phyloP scores from a whole-genome alignment of 2,329 filamentous ascomycete species.

The Botrytis porri region DNA sequence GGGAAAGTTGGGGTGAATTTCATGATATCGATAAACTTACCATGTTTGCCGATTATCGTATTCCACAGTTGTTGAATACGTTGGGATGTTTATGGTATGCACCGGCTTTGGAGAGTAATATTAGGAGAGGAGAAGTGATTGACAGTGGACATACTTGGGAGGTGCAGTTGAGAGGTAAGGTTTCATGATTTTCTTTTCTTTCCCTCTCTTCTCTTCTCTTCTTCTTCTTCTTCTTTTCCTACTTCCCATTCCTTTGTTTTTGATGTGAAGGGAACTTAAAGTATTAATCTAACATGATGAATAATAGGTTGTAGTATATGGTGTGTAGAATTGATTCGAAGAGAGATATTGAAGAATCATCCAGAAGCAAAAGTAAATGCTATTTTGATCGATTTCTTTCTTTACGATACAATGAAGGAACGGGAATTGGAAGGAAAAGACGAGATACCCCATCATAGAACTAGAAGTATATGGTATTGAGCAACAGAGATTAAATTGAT shows the following conservation, averaged over 20 bases:
- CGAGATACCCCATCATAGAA: constrained; percentile 78
- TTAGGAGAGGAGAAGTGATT: constrained; percentile 63
- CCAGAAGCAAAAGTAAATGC: constrained; percentile 76
- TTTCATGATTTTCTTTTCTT: background rate
- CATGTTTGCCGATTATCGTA: constrained; percentile 97
- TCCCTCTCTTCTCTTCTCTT: too few relatives aligned
- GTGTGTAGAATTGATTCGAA: constrained; percentile 85
- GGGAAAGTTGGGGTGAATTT: constrained; percentile 75
- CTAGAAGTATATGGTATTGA: constrained; percentile 91
- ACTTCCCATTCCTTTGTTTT: background rate
- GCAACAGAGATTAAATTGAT: background rate
- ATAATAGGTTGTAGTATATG: constrained; percentile 82
- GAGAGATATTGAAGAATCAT: constrained; percentile 73
- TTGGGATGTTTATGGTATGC: constrained; percentile 83
- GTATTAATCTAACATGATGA: background rate
- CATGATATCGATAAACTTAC: constrained; percentile 91
- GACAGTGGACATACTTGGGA: constrained; percentile 75
- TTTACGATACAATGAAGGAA: constrained; percentile 93
- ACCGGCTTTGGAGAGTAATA: constrained; percentile 69
- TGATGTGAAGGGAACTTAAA: background rate
- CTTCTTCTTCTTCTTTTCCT: background rate
- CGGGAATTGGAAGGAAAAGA: constrained; percentile 62
- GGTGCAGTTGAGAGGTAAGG: constrained; percentile 74
- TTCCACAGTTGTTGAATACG: constrained; percentile 87
- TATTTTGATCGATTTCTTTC: constrained; percentile 92